A percentile compares a stretch with the other conserved stretches of the same genome.
Evolutionary conservation across 163 green algal species (phyloP).

Genomic region (Trebouxia gelatinosa): DNA sequence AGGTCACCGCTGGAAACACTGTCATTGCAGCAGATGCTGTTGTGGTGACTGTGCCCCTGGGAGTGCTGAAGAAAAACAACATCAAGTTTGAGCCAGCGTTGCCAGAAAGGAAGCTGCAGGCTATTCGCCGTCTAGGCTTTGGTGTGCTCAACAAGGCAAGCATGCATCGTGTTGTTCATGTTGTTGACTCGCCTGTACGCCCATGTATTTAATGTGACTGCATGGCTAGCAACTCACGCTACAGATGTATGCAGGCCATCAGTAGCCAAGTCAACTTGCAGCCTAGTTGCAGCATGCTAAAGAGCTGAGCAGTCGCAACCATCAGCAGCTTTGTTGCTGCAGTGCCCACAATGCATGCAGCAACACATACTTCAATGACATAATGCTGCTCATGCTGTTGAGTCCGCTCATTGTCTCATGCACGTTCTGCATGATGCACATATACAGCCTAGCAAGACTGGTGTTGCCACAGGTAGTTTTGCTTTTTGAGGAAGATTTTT

Average conservation of each 20-base stretch:
- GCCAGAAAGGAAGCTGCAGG: constrained; percentile 67
- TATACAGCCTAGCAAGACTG: no score
- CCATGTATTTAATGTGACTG: no score
- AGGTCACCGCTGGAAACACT: constrained; percentile 42
- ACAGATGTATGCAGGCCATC: no score
- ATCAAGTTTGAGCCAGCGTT: constrained; percentile 78
- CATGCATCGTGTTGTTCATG: no score
- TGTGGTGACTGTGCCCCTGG: constrained; percentile 81
- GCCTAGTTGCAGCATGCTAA: no score
- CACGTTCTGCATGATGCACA: neutral
- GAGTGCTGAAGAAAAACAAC: constrained; percentile 72
- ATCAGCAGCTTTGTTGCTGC: neutral
- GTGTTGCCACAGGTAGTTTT: constrained; percentile 63
- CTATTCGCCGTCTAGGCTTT: constrained; percentile 74
- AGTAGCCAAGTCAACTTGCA: no score
- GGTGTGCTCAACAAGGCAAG: constrained; percentile 86
- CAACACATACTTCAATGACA: no score
- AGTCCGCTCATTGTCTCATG: neutral
- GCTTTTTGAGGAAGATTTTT: constrained; percentile 74
- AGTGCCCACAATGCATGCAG: neutral
- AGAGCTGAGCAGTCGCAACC: neutral
- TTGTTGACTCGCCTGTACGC: no score
- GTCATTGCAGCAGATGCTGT: constrained; percentile 59
- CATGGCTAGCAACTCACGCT: neutral
- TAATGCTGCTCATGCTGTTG: no score